A percentile compares a stretch with the other conserved stretches of the same genome.
phyloP scores from a whole-genome alignment of 345 rosid genomes.

The Cardamine resedifolia region DNA sequence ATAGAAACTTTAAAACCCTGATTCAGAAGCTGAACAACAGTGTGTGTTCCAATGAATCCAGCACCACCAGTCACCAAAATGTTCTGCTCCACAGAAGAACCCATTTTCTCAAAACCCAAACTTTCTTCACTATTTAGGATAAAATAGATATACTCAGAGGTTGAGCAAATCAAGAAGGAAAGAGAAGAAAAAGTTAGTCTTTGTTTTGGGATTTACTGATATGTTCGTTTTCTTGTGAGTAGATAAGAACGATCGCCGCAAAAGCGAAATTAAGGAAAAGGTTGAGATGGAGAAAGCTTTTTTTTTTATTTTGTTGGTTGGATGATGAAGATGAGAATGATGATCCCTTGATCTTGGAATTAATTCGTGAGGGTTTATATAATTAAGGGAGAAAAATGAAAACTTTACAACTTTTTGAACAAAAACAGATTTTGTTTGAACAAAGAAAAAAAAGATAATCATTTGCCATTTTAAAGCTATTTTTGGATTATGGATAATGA shows the following conservation, averaged over 20 bases:
- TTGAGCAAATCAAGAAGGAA: slow-evolving; percentile 42
- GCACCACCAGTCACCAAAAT: slow-evolving; percentile 97
- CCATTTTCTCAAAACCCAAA: slow-evolving; percentile 33
- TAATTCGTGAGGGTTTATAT: slow-evolving; percentile 31
- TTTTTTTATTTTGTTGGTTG: not conserved
- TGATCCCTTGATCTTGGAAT: slow-evolving; percentile 20
- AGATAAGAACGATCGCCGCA: slow-evolving; percentile 39
- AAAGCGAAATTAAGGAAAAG: slow-evolving; percentile 13
- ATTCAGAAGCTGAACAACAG: slow-evolving; percentile 78
- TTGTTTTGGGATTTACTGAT: not conserved
- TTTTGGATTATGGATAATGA: slow-evolving; percentile 36
- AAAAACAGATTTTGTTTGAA: slow-evolving; percentile 30
- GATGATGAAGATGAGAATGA: not conserved
- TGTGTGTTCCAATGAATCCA: slow-evolving; percentile 93
- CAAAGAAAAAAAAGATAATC: not conserved
- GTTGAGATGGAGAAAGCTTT: not conserved
- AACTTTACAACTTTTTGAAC: slow-evolving; percentile 21
- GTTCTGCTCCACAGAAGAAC: slow-evolving; percentile 43
- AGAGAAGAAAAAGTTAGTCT: not conserved
- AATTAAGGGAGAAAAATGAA: not conserved
- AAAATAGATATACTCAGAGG: not conserved
- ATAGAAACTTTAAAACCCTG: slow-evolving; percentile 76
- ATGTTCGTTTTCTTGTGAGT: slow-evolving; percentile 9
- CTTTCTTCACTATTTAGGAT: not conserved
- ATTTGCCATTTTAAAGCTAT: slow-evolving; percentile 22